phyloP scores from a whole-genome alignment of 495 filamentous ascomycete species.

The Glarea lozoyensis region DNA sequence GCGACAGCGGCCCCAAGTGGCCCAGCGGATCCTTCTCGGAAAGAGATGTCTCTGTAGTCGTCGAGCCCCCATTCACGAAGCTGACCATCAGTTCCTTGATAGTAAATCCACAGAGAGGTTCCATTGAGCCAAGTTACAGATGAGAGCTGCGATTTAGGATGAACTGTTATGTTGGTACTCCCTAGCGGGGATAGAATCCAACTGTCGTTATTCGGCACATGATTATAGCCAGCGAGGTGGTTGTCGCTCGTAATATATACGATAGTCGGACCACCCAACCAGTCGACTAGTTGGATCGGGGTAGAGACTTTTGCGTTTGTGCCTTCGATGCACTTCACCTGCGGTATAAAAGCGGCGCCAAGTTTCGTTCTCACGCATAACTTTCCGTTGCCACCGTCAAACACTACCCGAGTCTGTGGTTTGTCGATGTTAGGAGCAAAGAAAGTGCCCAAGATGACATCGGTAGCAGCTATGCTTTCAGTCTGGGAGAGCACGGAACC shows the following conservation, averaged over 20 bases:
- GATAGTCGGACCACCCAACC: slow-evolving; percentile 2
- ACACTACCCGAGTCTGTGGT: background rate
- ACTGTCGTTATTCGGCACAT: slow-evolving; percentile 1
- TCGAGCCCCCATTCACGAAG: slow-evolving; percentile 1
- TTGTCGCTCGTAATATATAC: slow-evolving; percentile 1
- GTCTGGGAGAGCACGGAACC: no score
- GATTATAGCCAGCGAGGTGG: background rate
- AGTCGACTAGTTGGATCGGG: background rate
- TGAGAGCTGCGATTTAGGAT: slow-evolving; percentile 1
- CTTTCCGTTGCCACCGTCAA: background rate
- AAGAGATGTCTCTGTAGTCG: background rate
- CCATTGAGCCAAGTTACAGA: slow-evolving; percentile 4
- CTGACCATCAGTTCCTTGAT: slow-evolving; percentile 1
- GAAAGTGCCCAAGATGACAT: background rate
- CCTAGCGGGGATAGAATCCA: slow-evolving; percentile 1
- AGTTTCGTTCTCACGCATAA: background rate
- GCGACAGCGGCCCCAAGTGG: background rate
- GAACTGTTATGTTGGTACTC: background rate
- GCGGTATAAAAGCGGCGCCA: background rate
- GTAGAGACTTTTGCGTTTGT: background rate
- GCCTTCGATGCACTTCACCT: slow-evolving; percentile 1
- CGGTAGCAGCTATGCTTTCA: background rate
- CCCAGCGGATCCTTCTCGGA: slow-evolving; percentile 1
- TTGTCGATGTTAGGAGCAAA: background rate
- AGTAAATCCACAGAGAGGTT: slow-evolving; percentile 1